phyloP scores from a whole-genome alignment of 257 asterid genomes.

The Solanum sitiens region DNA sequence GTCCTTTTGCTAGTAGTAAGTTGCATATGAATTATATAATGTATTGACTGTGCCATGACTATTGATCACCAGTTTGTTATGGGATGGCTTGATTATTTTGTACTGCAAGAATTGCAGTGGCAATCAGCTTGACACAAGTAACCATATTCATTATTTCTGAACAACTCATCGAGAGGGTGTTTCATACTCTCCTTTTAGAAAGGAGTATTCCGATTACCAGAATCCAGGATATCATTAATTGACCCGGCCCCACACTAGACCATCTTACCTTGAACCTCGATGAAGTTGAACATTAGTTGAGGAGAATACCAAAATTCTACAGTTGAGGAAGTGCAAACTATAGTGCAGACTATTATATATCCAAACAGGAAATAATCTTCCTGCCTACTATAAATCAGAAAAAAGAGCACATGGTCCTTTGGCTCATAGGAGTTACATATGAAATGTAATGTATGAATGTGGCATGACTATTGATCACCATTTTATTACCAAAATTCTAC shows the following conservation, averaged over 20 bases:
- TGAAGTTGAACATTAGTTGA: neutral
- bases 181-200: neutral
- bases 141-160: neutral
- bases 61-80: neutral
- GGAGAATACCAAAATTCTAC: neutral
- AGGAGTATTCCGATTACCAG: neutral
- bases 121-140: neutral
- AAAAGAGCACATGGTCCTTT: neutral
- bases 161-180: neutral
- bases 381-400: neutral
- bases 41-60: neutral
- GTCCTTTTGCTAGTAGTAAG: neutral
- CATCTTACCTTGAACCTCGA: neutral
- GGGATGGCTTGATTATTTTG: neutral
- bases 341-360: neutral
- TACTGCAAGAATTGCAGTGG: neutral
- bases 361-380: neutral
- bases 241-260: neutral
- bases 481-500: neutral
- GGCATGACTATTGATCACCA: neutral
- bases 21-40: neutral
- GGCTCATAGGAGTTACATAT: neutral
- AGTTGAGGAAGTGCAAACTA: neutral
- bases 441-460: neutral
- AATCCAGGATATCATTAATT: neutral